Evolutionary conservation across 2,329 filamentous ascomycete genomes (phyloP).

Genomic region (Trichophaea hybrida): DNA sequence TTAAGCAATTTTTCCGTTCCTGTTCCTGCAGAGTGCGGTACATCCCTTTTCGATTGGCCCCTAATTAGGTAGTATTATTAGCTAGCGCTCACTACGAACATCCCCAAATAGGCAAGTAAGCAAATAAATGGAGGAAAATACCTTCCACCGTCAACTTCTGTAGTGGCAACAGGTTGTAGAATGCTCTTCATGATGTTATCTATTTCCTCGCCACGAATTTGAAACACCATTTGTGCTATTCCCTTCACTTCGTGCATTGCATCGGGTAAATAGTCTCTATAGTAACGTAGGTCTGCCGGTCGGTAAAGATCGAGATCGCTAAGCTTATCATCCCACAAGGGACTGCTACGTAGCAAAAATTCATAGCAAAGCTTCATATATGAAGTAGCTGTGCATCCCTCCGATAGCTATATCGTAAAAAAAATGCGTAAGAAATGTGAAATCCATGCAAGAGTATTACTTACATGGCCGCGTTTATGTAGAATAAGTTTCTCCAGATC

Average conservation of each 20-base stretch:
- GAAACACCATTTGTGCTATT: neutral
- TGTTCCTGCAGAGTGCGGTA: neutral
- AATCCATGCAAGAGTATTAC: no score
- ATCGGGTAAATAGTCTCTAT: neutral
- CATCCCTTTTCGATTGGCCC: neutral
- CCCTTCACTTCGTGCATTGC: neutral
- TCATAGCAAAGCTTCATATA: neutral
- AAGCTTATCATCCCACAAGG: neutral
- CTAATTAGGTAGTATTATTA: conserved; percentile 3
- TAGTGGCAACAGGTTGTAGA: neutral
- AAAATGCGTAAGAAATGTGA: no score
- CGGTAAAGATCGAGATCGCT: neutral
- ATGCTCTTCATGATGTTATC: neutral
- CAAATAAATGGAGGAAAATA: no score
- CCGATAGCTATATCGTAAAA: neutral
- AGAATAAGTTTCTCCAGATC: neutral
- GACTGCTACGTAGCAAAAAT: neutral
- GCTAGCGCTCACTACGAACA: neutral
- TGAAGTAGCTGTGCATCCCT: neutral
- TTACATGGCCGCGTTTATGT: neutral
- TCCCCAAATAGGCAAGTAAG: neutral
- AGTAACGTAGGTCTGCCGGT: neutral
- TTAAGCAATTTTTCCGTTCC: neutral
- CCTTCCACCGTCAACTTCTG: no score
- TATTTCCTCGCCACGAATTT: neutral